Evolutionary conservation across 1,284 basidiomycete species (phyloP).

Genomic region (Apiotrichum siamense): DNA sequence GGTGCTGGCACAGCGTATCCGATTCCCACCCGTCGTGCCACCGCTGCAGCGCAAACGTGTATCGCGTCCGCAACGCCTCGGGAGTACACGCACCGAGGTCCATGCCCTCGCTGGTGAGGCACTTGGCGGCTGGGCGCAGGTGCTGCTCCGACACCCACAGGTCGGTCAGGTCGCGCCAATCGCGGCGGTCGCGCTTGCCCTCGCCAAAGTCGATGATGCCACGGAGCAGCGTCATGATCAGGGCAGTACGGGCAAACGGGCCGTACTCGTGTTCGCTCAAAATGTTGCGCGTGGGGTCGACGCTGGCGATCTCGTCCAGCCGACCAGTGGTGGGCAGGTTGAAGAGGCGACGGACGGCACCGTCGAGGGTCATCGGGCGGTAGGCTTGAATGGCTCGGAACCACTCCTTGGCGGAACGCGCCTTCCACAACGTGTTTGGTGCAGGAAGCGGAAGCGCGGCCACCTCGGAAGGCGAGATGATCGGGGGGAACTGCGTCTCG

Average conservation of each 20-base stretch:
- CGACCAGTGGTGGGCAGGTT: conserved; percentile 35
- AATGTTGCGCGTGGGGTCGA: conserved; percentile 34
- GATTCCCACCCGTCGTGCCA: conserved; percentile 50
- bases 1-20: conserved; percentile 38
- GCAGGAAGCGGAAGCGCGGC: conserved; percentile 47
- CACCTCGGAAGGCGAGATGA: conserved; percentile 41
- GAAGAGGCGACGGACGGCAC: conserved; percentile 43
- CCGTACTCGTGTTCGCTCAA: conserved; percentile 42
- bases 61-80: conserved; percentile 31
- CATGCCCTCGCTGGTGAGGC: conserved; percentile 27
- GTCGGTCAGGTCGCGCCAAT: conserved; percentile 47
- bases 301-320: conserved; percentile 33
- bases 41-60: conserved; percentile 35
- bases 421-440: conserved; percentile 48
- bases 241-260: conserved; percentile 46
- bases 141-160: conserved; percentile 39
- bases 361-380: conserved; percentile 40
- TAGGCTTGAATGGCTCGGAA: conserved; percentile 32
- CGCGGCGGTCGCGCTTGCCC: conserved; percentile 44
- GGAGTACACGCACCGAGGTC: conserved; percentile 31
- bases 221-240: conserved; percentile 46
- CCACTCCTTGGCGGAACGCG: conserved; percentile 45
- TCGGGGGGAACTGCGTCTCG: conserved; percentile 45
- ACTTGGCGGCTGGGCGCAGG: conserved; percentile 29
- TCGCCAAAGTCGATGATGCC: conserved; percentile 49